A percentile compares a stretch with the other conserved stretches of the same genome.
Conservation (phyloP, 208 protist genomes). For the Endotrypanum monterogeii region DNA sequence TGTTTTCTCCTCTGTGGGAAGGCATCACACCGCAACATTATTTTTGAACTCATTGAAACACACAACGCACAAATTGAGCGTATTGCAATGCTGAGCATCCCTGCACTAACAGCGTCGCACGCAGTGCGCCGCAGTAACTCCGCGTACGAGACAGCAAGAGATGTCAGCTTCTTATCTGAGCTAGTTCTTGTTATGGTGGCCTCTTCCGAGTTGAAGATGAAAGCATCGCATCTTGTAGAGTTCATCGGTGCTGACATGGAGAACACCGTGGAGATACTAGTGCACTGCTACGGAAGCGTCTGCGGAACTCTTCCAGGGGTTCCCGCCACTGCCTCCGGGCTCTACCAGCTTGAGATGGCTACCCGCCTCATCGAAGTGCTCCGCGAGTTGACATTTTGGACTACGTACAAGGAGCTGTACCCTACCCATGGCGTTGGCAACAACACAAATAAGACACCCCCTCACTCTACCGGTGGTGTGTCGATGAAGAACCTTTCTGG, state of each 20-base stretch:
- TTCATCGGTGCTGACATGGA: conserved; percentile 18
- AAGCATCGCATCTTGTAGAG: conserved; percentile 20
- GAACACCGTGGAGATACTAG: conserved; percentile 12
- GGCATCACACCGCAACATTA: conserved; percentile 1
- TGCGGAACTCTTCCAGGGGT: conserved; percentile 20
- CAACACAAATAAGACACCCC: not conserved
- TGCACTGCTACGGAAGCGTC: conserved; percentile 16
- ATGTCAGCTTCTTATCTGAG: conserved; percentile 9
- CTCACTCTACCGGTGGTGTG: conserved; percentile 5
- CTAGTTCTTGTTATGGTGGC: conserved; percentile 22
- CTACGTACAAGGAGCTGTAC: conserved; percentile 32
- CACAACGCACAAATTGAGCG: conserved; percentile 13
- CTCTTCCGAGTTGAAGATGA: conserved; percentile 12
- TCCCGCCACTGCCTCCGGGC: conserved; percentile 11
- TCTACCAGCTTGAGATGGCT: conserved; percentile 15
- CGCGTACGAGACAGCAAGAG: not conserved
- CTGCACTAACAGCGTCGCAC: conserved; percentile 3
- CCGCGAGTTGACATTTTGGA: conserved; percentile 46
- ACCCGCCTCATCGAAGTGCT: conserved; percentile 31
- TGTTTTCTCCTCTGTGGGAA: conserved; percentile 21
- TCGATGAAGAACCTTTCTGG: conserved; percentile 23
- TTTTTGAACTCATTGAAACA: conserved; percentile 16
- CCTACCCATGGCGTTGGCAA: conserved; percentile 11
- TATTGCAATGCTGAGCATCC: conserved; percentile 4
- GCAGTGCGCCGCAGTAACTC: not conserved